Percentiles rank a stretch among this genome's conserved stretches.
Conservation (phyloP, 2,329 filamentous ascomycete genomes). For the Myriosclerotinia scirpicola region DNA sequence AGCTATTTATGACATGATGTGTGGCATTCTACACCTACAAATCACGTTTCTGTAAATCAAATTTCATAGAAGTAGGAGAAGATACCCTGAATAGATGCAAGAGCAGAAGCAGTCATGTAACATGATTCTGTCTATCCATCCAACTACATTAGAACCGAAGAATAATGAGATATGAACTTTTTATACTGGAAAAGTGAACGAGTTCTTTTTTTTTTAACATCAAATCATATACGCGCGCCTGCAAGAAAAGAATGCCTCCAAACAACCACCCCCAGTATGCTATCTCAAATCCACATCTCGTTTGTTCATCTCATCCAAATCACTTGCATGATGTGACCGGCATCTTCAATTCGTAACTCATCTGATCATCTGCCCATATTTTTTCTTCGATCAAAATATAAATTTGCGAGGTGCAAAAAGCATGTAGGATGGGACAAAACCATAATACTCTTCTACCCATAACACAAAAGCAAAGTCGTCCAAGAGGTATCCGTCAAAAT, state of each 20-base stretch:
- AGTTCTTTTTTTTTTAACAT: constrained; percentile 13
- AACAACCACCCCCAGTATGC: constrained; percentile 8
- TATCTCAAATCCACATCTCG: constrained; percentile 4
- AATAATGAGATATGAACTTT: constrained; percentile 11
- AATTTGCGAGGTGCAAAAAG: constrained; percentile 2
- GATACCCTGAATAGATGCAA: constrained; percentile 13
- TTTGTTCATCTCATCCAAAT: constrained; percentile 10
- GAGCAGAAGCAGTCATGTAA: constrained; percentile 2
- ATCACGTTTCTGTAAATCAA: constrained; percentile 16
- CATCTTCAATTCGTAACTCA: constrained; percentile 13
- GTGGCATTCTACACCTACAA: constrained; percentile 6
- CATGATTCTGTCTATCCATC: constrained; percentile 9
- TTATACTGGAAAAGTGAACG: constrained; percentile 19
- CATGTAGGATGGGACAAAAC: constrained; percentile 1
- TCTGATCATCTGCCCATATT: constrained; percentile 14
- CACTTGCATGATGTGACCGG: constrained; percentile 1
- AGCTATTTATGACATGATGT: constrained; percentile 7
- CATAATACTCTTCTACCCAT: not conserved
- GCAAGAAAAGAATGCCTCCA: constrained; percentile 16
- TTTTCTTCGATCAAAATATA: constrained; percentile 14
- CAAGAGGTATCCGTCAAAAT: not conserved
- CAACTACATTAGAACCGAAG: constrained; percentile 2
- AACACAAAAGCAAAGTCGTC: not conserved
- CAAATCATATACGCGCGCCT: constrained; percentile 18
- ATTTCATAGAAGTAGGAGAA: constrained; percentile 10